Evolutionary conservation across 2,329 filamentous ascomycete species (phyloP).

Genomic region (Teratosphaeria viscida): DNA sequence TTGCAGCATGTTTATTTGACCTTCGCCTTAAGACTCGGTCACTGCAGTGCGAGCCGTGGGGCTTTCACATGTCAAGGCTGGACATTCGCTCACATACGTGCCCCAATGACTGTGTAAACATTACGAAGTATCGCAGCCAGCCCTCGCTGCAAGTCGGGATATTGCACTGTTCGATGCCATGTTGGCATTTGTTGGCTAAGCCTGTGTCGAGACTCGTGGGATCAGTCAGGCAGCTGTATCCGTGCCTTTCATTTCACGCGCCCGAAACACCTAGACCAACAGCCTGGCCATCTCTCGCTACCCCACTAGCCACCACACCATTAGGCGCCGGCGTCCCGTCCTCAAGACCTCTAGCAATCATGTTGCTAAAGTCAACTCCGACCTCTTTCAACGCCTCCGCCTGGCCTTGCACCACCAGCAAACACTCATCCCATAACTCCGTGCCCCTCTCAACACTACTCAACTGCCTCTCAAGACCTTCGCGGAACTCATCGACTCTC

Average conservation of each 20-base stretch:
- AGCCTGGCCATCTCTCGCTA: neutral
- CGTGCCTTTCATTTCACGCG: neutral
- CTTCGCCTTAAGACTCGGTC: no score
- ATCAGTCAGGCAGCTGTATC: neutral
- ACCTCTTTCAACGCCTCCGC: slow-evolving; percentile 72
- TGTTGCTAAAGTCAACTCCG: slow-evolving; percentile 75
- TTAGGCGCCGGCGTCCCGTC: neutral
- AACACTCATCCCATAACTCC: slow-evolving; percentile 69
- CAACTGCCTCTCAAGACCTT: slow-evolving; percentile 68
- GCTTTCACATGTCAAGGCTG: no score
- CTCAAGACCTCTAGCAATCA: slow-evolving; percentile 53
- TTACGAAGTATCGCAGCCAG: no score
- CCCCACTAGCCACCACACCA: neutral
- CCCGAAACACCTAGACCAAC: neutral
- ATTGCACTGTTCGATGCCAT: neutral
- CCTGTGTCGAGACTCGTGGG: neutral
- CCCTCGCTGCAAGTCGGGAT: no score
- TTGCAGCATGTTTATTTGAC: no score
- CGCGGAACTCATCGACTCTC: slow-evolving; percentile 83
- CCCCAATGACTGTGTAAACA: no score
- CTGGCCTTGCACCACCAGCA: slow-evolving; percentile 71
- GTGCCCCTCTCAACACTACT: slow-evolving; percentile 73
- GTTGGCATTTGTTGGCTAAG: neutral
- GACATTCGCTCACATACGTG: no score
- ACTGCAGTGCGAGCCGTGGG: no score